Base-by-base conservation (phyloP, 1,284 basidiomycete genomes). In the Cerioporus squamosus region DNA sequence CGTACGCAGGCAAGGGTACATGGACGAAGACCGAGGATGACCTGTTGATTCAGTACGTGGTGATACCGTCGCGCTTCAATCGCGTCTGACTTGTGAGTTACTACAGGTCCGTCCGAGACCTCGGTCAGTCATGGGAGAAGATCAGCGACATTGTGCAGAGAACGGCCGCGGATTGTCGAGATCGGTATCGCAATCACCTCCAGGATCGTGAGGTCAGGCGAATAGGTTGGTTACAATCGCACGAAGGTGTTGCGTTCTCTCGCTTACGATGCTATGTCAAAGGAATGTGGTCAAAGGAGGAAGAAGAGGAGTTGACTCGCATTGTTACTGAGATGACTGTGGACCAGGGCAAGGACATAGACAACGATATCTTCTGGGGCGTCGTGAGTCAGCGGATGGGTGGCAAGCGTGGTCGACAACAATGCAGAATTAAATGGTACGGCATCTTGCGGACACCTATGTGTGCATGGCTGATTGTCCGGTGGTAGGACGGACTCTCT, bases 391-490 rank as follows among this genome's bases (percentile, higher is more conserved):
- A 85, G 47, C 79, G 81, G 51, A 93, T 94, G 91, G 88, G 86
- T 42, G 85, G 85, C 22, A 85, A 73, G 53, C 81, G 93, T 49
- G 86, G 86, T 31, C 79, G 90, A 64, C 87, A 91, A 64, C 93
- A 95, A 70, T 93, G 91, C 75, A 79, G 93, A 52, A 90, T 89
- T 45, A 94, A 94, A 81, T 94, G 91, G 90, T 90, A 52, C 38
- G 22, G 5, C 54, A 22, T n/a, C 9, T 8, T 20, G 20, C 29
- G 17, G 26, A 23, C 23, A 12, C 26, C 33, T 6, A 43, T 52
- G 44, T 33, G 15, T 6, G 39, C 36, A 20, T 7, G n/a, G 29
- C 22, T 24, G 24, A 43, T 14, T 26, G 26, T 44, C 48, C 18
- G 53, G 50, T 39, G 22, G 1, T 56, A 92, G 90, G 90, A 88